Evolutionary conservation across 176 grass and related monocot species (phyloP).

Genomic region (Pontederia crassipes): DNA sequence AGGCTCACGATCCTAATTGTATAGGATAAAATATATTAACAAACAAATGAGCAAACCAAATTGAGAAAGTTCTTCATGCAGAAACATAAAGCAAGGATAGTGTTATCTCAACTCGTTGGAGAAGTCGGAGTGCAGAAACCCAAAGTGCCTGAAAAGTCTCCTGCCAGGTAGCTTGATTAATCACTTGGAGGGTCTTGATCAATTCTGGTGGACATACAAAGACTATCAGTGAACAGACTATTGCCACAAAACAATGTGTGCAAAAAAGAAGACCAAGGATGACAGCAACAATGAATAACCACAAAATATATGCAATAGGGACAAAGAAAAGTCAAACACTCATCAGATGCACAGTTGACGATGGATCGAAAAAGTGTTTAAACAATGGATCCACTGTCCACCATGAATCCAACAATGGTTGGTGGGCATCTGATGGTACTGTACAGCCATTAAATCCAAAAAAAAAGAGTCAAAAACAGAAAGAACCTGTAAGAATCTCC

Average conservation of each 20-base stretch:
- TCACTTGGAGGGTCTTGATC: slow-evolving; percentile 80
- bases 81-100: neutral
- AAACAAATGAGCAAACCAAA: neutral
- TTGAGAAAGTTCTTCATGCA: neutral
- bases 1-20: slow-evolving; percentile 81
- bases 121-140: slow-evolving; percentile 83
- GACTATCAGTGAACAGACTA: too few relatives aligned
- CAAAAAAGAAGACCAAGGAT: too few relatives aligned
- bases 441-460: neutral
- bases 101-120: slow-evolving; percentile 62
- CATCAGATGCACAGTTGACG: too few relatives aligned
- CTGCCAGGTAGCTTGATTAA: slow-evolving; percentile 81
- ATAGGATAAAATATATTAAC: slow-evolving; percentile 12
- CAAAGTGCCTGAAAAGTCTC: slow-evolving; percentile 93
- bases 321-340: neutral
- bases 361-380: too few relatives aligned
- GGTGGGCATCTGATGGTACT: too few relatives aligned
- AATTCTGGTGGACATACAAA: slow-evolving; percentile 35
- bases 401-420: too few relatives aligned
- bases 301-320: neutral
- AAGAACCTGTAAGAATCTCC: slow-evolving; percentile 38
- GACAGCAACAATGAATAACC: too few relatives aligned
- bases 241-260: too few relatives aligned
- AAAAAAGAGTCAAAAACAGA: slow-evolving; percentile 1
- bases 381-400: too few relatives aligned